Percentiles rank a stretch among this genome's conserved stretches.
Evolutionary conservation across 495 filamentous ascomycete genomes (phyloP).

Genomic region (Lasiosphaeria miniovina): DNA sequence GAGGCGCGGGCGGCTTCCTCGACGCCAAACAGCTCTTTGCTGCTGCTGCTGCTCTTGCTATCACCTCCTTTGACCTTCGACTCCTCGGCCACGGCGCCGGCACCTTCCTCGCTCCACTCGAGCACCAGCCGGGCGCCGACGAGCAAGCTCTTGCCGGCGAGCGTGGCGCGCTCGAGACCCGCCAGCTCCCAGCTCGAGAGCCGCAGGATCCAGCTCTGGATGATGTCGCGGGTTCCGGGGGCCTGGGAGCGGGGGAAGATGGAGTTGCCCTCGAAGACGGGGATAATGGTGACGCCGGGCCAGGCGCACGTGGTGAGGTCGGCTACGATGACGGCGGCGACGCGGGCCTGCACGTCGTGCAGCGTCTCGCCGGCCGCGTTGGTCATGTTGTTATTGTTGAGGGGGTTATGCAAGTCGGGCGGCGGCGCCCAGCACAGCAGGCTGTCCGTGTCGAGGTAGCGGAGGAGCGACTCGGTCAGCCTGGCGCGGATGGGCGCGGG

Average conservation of each 20-base stretch:
- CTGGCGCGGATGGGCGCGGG: constrained; percentile 59
- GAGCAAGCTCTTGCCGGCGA: constrained; percentile 84
- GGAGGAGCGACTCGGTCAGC: constrained; percentile 51
- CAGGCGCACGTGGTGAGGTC: constrained; percentile 73
- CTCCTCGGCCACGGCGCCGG: constrained; percentile 10
- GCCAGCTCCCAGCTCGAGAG: constrained; percentile 76
- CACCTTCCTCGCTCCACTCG: constrained; percentile 78
- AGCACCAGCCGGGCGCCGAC: constrained; percentile 71
- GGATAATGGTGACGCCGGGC: constrained; percentile 75
- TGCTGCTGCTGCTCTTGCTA: constrained; percentile 19
- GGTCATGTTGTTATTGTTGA: constrained; percentile 19
- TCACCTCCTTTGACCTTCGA: neutral
- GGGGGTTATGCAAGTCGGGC: constrained; percentile 34
- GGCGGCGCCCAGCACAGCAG: constrained; percentile 86
- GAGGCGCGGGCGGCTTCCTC: constrained; percentile 73
- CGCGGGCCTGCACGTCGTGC: constrained; percentile 65
- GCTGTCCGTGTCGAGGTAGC: constrained; percentile 89
- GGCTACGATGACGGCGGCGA: constrained; percentile 63
- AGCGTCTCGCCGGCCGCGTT: constrained; percentile 50
- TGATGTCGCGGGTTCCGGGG: constrained; percentile 66
- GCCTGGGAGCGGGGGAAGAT: constrained; percentile 72
- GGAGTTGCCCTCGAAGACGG: constrained; percentile 67
- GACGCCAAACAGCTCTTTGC: constrained; percentile 50
- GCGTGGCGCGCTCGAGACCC: constrained; percentile 74
- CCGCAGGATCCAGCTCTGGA: constrained; percentile 73